Conservation (phyloP, 2,329 filamentous ascomycete genomes). For the Ascochyta lentis region DNA sequence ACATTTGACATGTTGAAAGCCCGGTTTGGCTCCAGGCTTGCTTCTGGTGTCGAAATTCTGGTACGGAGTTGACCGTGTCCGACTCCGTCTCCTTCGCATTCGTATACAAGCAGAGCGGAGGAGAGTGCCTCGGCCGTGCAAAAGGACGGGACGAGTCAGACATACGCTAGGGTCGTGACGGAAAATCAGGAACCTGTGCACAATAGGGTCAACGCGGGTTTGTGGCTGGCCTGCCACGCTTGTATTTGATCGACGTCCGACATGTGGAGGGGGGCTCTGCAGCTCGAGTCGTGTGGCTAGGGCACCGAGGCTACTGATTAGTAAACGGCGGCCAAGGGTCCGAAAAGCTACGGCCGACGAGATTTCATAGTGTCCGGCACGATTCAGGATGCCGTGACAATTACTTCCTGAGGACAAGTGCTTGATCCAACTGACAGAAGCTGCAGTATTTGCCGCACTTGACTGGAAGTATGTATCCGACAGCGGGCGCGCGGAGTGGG, state of each 20-base stretch:
- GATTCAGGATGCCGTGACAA: neutral
- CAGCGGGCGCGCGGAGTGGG: neutral
- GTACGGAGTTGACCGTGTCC: neutral
- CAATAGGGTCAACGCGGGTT: neutral
- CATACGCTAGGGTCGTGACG: neutral
- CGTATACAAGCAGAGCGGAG: neutral
- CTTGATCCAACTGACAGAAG: neutral
- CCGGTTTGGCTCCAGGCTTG: too few relatives aligned
- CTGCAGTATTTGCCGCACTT: neutral
- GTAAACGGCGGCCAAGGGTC: neutral
- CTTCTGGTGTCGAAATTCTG: too few relatives aligned
- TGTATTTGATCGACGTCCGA: constrained; percentile 7
- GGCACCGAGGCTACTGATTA: neutral
- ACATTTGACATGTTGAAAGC: too few relatives aligned
- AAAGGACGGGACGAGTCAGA: neutral
- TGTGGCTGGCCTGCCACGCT: constrained; percentile 1
- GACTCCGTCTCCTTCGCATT: neutral
- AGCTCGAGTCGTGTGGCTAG: neutral
- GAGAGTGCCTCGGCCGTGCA: neutral
- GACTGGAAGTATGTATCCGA: neutral
- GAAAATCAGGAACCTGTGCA: neutral
- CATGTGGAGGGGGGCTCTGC: neutral
- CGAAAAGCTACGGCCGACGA: too few relatives aligned
- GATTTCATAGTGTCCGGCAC: neutral
- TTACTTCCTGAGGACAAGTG: neutral